Base-by-base conservation (phyloP, 805 yeast genomes). In the Cyberlindnera galapagoensis region DNA sequence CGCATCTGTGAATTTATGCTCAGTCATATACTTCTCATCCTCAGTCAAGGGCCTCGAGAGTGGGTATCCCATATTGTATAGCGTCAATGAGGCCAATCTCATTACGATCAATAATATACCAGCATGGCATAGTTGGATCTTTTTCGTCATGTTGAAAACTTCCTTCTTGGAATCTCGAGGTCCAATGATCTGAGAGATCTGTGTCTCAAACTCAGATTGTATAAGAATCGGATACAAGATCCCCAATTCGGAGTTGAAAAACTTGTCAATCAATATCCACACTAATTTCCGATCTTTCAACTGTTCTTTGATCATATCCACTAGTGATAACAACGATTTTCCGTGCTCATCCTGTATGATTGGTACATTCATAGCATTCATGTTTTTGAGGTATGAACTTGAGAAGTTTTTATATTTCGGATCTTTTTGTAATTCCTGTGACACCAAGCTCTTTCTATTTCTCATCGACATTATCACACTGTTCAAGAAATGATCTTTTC, bases 231-330 rank as follows among this genome's bases (percentile, higher is more conserved):
- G 47, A 11, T 44, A 28, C 6, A 45, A 11, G 19, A 44, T 21
- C 22, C 35, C 40, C 9, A 47, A 16, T 24, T 48, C 54, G 3
- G 48, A 45, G 6, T 39, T 38, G 23, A 51, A 51, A 27, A 43
- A 51, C 24, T 31, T 35, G 18, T 50, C 56, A 14, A 51, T 30
- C 5, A 49, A 29, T 7, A 43, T 3, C 56, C 56, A 51, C 3
- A 47, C 35, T 9, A 51, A 29, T 22, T 38, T 51, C 5, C 21
- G 17, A 28, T 51, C 50, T 3, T 13, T 31, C 1, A 51, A n/a
- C 10, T 29, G 22, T 1, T 15, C 12, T 11, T 36, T 35, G 6
- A 44, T 22, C 10, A 22, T 12, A 5, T 25, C 11, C 2, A 33
- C 31, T 12, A 34, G 4, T 26, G 24, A 21, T 30, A 30, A 4